phyloP scores from a whole-genome alignment of 2,329 filamentous ascomycete species.

The Calonectria pseudoreteaudii region DNA sequence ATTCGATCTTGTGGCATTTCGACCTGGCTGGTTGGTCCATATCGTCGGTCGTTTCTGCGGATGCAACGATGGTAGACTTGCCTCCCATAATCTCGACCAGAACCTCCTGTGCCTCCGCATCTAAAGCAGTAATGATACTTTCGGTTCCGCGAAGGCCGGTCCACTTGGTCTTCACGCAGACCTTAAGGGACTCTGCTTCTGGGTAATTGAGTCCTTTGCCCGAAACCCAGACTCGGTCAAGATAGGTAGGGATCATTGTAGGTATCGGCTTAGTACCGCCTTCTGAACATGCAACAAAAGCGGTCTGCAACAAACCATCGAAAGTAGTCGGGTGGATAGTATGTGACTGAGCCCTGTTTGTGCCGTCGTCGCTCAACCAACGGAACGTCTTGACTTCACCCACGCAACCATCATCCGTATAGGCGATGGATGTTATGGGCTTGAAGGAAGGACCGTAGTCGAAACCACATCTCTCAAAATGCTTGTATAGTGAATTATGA shows the following conservation, averaged over 20 bases:
- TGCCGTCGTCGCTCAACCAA: neutral
- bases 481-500: neutral
- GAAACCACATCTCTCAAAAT: neutral
- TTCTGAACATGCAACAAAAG: neutral
- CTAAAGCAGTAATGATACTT: neutral
- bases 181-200: neutral
- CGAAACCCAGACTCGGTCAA: neutral
- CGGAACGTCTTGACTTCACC: neutral
- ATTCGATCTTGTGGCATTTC: neutral
- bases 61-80: slow-evolving; percentile 26
- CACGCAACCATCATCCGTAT: neutral
- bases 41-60: neutral
- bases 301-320: neutral
- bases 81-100: neutral
- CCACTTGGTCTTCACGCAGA: neutral
- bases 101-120: neutral
- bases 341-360: neutral
- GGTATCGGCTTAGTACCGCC: neutral
- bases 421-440: neutral
- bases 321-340: slow-evolving; percentile 10
- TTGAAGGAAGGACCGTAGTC: neutral
- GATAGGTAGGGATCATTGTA: neutral
- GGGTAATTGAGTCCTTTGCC: neutral
- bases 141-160: neutral
- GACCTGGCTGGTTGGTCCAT: neutral